Conservation (phyloP, 345 rosid species). For the Barbarea vulgaris region DNA sequence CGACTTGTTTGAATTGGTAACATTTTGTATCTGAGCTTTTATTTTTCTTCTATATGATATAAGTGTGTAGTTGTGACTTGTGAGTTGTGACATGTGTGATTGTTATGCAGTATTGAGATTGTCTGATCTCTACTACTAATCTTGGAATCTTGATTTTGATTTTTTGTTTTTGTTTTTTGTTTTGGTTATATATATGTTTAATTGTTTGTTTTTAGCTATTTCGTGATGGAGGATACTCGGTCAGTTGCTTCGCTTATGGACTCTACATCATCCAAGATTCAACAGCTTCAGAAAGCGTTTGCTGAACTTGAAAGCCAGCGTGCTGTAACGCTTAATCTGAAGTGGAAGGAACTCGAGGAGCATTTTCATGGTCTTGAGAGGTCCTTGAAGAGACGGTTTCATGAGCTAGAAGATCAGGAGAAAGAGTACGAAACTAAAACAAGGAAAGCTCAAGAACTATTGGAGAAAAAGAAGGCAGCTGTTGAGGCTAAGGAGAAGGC, state of each 20-base stretch:
- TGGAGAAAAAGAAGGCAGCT: slow-evolving; percentile 79
- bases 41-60: background rate
- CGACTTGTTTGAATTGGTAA: slow-evolving; percentile 34
- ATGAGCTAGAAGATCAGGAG: slow-evolving; percentile 96
- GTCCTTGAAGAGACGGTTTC: slow-evolving; percentile 95
- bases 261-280: slow-evolving; percentile 85
- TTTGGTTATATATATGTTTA: background rate
- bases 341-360: slow-evolving; percentile 97
- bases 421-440: slow-evolving; percentile 78
- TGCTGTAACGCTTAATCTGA: slow-evolving; percentile 84
- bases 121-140: background rate
- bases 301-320: slow-evolving; percentile 97
- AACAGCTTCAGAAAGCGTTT: slow-evolving; percentile 98
- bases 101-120: slow-evolving; percentile 7
- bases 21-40: background rate
- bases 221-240: slow-evolving; percentile 67
- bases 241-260: slow-evolving; percentile 81
- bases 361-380: slow-evolving; percentile 98
- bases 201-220: slow-evolving; percentile 39
- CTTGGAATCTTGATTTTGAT: background rate
- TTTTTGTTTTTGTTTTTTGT: background rate
- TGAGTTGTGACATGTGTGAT: slow-evolving; percentile 3
- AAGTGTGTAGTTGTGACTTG: slow-evolving; percentile 2
- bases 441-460: slow-evolving; percentile 68
- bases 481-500: slow-evolving; percentile 84